Evolutionary conservation across 2,329 filamentous ascomycete genomes (phyloP), one percentile per base, ranked within the genome.

Genomic region (Phaeosphaeriaceae sp.): DNA sequence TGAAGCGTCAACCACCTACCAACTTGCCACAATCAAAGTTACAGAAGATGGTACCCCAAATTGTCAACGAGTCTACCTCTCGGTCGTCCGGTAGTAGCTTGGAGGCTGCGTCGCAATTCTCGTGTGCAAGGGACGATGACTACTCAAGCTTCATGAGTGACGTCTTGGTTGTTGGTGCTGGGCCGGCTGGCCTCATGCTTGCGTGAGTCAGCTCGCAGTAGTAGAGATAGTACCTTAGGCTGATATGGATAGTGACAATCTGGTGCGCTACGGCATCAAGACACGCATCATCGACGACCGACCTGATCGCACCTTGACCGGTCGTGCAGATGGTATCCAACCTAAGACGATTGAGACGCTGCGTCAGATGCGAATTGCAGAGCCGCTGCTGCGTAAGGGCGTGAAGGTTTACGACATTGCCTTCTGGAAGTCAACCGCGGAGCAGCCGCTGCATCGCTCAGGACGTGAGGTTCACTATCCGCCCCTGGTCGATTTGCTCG

Each of bases 311-410:
- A 92, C 88, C 1, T 78, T 83, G 5, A 86, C 86, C 7, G 87
- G 87, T 34, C 78, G 83, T 48, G 87, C 87, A 54, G 88, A 91
- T 69, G 88, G 88, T 33, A 76, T 91, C 43, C 88, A 91, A 64
- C 88, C 88, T 36, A 91, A 91, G 74, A 88, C 87, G 1, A 89
- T 92, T 61, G 88, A 91, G 75, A 91, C 88, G 0, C 82, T 90
- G 61, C 82, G 84, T 54, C 87, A 90, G 73, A 84, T 91, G 77
- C 79, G 87, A 28, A 74, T 90, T n/a, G 86, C 84, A n/a, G 87
- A 90, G 55, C 77, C 82, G 1, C 72, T 91, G 23, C 72, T 91
- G 34, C 82, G 83, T 54, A 82, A 85, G 60, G 87, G 86, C 23
- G 87, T 87, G 41, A 83, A 83, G 37, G 83, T 91, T 36, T 89